These are phyloP conservation scores for Passiflora organensis DNA, from an alignment of 345 rosid genomes.

Conservation along the genomic window DNA sequence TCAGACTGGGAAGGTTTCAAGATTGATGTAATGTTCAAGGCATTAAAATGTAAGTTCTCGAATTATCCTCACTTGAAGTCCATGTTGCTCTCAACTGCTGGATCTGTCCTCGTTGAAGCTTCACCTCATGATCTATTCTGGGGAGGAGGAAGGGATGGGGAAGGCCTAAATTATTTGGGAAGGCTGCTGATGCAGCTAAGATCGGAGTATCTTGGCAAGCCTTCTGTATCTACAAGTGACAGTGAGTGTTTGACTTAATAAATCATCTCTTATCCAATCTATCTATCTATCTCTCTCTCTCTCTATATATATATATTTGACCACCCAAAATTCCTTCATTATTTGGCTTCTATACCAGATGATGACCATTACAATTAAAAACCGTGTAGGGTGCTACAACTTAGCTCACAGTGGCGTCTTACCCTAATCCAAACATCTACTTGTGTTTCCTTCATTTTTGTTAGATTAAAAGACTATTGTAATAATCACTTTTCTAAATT, in stretches of 20 bases:
- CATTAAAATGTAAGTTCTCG: conserved; percentile 78
- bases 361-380: no score
- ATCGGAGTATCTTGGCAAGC: conserved; percentile 68
- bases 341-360: no score
- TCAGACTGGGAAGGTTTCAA: conserved; percentile 69
- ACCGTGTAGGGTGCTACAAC: no score
- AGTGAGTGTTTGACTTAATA: conserved; percentile 20
- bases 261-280: no score
- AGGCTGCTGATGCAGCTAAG: conserved; percentile 83
- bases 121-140: conserved; percentile 92
- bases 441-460: no score
- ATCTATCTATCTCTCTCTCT: no score
- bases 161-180: conserved; percentile 88
- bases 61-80: conserved; percentile 77
- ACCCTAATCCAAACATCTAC: no score
- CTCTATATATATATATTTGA: no score
- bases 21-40: conserved; percentile 75
- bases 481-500: no score
- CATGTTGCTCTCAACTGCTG: conserved; percentile 68
- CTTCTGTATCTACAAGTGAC: conserved; percentile 29
- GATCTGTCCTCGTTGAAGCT: conserved; percentile 82
- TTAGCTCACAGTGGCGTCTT: no score
- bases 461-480: no score
- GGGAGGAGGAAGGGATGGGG: conserved; percentile 97
- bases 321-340: no score